A percentile compares a stretch with the other conserved stretches of the same genome.
Conservation (phyloP, 306 rosid genomes). For the Dryas octopetala region DNA sequence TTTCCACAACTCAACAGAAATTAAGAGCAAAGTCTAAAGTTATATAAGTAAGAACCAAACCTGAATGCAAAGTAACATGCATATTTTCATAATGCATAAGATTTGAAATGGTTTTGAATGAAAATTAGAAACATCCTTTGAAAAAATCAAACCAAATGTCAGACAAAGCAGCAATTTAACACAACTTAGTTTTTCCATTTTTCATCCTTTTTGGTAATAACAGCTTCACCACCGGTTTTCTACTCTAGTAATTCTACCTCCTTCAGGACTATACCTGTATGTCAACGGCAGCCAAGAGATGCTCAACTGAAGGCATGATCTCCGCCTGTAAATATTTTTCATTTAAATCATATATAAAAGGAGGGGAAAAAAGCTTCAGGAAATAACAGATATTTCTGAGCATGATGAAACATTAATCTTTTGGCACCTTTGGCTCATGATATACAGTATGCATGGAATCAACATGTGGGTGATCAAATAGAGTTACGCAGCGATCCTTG, state of each 20-base stretch:
- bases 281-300: constrained; percentile 72
- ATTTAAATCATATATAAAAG: constrained; percentile 16
- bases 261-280: constrained; percentile 55
- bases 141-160: background rate
- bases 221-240: background rate
- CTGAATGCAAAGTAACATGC: background rate
- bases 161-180: background rate
- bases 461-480: constrained; percentile 75
- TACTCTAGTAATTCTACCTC: background rate
- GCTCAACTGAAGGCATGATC: constrained; percentile 74
- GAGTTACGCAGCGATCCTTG: constrained; percentile 74
- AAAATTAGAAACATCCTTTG: background rate
- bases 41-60: background rate
- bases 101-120: background rate
- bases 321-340: constrained; percentile 62
- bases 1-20: background rate
- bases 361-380: constrained; percentile 14
- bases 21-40: background rate
- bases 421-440: constrained; percentile 81
- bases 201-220: background rate
- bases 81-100: background rate
- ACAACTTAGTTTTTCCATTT: background rate
- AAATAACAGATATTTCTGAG: background rate
- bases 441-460: constrained; percentile 75
- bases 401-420: background rate